Evolutionary conservation across 352 stramenopile genomes (phyloP).

Genomic region (Phytophthora tentaculata): DNA sequence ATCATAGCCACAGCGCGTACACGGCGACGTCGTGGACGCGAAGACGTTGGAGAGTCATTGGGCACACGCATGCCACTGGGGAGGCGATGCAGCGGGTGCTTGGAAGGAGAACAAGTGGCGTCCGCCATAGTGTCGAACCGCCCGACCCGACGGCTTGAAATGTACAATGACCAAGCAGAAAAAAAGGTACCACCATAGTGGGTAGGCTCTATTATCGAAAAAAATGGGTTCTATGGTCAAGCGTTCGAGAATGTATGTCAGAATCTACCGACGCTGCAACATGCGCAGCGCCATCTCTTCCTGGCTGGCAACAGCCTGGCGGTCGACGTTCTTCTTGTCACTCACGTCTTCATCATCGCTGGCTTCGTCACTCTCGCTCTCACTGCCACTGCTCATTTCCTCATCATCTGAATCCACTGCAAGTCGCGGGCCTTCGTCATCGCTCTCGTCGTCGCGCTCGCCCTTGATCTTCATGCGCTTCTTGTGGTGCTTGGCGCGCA

Average conservation of each 20-base stretch:
- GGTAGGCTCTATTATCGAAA: conserved; percentile 22
- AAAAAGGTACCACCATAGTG: conserved; percentile 7
- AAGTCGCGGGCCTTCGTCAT: conserved; percentile 38
- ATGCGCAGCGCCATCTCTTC: conserved; percentile 84
- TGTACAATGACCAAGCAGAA: conserved; percentile 18
- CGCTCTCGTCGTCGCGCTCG: conserved; percentile 61
- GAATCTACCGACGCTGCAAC: conserved; percentile 66
- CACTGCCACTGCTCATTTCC: conserved; percentile 45
- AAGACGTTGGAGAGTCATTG: not conserved
- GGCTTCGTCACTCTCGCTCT: conserved; percentile 29
- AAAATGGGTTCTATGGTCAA: conserved; percentile 16
- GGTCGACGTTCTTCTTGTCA: conserved; percentile 54
- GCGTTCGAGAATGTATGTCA: conserved; percentile 1
- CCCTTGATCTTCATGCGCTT: conserved; percentile 87
- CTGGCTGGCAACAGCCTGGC: conserved; percentile 60
- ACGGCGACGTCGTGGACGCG: conserved; percentile 38
- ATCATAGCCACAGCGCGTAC: conserved; percentile 86
- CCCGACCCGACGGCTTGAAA: not conserved
- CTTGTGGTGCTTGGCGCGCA: conserved; percentile 91
- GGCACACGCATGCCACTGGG: conserved; percentile 31
- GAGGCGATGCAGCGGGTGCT: conserved; percentile 26
- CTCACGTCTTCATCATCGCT: conserved; percentile 37
- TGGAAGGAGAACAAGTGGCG: conserved; percentile 18
- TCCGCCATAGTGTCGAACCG: conserved; percentile 15
- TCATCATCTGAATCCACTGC: conserved; percentile 50